These are phyloP conservation scores for Ophiostoma sp. DNA, from an alignment of 2,329 filamentous ascomycete species.

Conservation along the genomic window DNA sequence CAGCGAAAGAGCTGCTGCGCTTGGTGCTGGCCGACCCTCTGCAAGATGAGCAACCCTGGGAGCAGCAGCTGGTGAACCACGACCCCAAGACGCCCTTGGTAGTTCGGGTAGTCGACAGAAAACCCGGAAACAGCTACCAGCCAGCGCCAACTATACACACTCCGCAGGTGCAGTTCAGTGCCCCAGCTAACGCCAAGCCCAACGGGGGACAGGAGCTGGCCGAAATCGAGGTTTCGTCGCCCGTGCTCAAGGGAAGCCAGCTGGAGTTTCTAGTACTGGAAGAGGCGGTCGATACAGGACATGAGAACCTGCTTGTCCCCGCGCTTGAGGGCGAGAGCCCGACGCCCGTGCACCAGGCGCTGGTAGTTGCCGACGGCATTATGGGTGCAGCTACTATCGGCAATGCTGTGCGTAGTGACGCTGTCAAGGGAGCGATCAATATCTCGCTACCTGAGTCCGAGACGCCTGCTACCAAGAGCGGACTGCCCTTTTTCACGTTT, in stretches of 20 bases:
- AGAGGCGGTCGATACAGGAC: constrained; percentile 22
- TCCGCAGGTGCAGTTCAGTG: constrained; percentile 6
- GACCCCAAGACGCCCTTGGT: constrained; percentile 54
- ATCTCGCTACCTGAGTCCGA: constrained; percentile 39
- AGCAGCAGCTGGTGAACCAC: constrained; percentile 52
- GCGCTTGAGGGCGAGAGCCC: constrained; percentile 59
- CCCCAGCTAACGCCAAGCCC: background rate
- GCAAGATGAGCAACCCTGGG: constrained; percentile 58
- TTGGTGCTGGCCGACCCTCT: constrained; percentile 67
- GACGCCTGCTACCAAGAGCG: constrained; percentile 31
- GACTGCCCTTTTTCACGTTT: constrained; percentile 51
- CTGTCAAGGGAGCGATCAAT: constrained; percentile 53
- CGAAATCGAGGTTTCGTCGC: constrained; percentile 59
- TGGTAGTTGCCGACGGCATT: constrained; percentile 69
- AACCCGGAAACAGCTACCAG: constrained; percentile 30
- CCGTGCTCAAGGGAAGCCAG: constrained; percentile 54
- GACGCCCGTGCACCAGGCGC: constrained; percentile 76
- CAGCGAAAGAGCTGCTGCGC: constrained; percentile 60
- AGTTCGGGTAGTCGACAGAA: constrained; percentile 47
- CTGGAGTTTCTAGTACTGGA: constrained; percentile 59
- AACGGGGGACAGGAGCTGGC: constrained; percentile 41
- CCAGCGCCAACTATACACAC: background rate
- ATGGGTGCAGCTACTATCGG: constrained; percentile 56
- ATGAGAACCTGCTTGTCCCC: background rate
- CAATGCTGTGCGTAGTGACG: constrained; percentile 37